Percentiles rank a stretch among this genome's conserved stretches.
Evolutionary conservation across 495 filamentous ascomycete species (phyloP).

Genomic region (Penicillium alfredii): DNA sequence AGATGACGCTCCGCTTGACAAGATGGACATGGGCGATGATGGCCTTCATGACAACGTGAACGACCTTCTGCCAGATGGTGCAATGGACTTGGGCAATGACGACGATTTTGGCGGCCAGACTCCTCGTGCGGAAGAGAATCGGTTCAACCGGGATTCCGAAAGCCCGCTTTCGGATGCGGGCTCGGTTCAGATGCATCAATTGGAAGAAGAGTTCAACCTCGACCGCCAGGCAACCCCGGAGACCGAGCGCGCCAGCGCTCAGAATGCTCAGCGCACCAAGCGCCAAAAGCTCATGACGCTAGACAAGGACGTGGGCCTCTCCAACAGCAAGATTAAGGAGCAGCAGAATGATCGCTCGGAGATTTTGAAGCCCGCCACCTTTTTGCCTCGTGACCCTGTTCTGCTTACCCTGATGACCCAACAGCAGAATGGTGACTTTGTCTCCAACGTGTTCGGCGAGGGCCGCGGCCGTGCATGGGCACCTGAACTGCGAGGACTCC

Average conservation of each 20-base stretch:
- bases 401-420: slow-evolving; percentile 82
- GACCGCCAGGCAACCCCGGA: slow-evolving; percentile 51
- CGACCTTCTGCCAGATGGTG: slow-evolving; percentile 28
- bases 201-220: slow-evolving; percentile 59
- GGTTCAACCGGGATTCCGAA: slow-evolving; percentile 56
- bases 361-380: slow-evolving; percentile 72
- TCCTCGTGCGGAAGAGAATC: slow-evolving; percentile 50
- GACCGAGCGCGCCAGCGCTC: slow-evolving; percentile 46
- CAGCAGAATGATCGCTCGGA: slow-evolving; percentile 73
- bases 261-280: slow-evolving; percentile 64
- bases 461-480: slow-evolving; percentile 76
- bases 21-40: slow-evolving; percentile 32
- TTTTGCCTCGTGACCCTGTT: slow-evolving; percentile 78
- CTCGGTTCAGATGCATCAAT: slow-evolving; percentile 22
- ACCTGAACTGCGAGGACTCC: slow-evolving; percentile 78
- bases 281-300: slow-evolving; percentile 67
- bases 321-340: slow-evolving; percentile 57
- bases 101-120: slow-evolving; percentile 34
- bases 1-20: slow-evolving; percentile 42
- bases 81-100: slow-evolving; percentile 44
- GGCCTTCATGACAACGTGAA: slow-evolving; percentile 28
- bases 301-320: slow-evolving; percentile 59
- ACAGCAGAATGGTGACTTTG: slow-evolving; percentile 83
- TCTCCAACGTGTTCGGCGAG: slow-evolving; percentile 67
- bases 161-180: slow-evolving; percentile 37